Percentiles rank a stretch among this genome's conserved stretches.
These are phyloP conservation scores for Boletellus ananiceps DNA, from an alignment of 768 basidiomycete species.

Conservation along the genomic window DNA sequence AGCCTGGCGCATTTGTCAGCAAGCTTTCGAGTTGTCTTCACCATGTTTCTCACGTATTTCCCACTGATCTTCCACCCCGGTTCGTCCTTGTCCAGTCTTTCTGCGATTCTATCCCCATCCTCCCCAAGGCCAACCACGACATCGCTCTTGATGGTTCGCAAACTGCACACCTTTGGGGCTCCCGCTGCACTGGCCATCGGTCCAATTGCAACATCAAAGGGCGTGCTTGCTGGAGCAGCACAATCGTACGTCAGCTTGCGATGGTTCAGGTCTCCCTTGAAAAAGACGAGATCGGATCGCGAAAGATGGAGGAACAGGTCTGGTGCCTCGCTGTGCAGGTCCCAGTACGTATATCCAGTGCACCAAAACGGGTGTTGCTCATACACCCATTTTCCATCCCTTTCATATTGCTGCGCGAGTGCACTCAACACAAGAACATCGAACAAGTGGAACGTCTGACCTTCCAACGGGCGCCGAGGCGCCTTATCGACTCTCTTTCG, in stretches of 20 bases:
- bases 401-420: slow-evolving; percentile 71
- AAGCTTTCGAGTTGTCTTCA: background rate
- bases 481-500: slow-evolving; percentile 75
- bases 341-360: slow-evolving; percentile 95
- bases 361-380: slow-evolving; percentile 95
- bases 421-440: slow-evolving; percentile 1
- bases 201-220: slow-evolving; percentile 88
- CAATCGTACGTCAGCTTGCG: slow-evolving; percentile 88
- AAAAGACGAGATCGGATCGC: slow-evolving; percentile 83
- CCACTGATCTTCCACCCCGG: slow-evolving; percentile 97
- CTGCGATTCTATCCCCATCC: slow-evolving; percentile 64
- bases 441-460: slow-evolving; percentile 30
- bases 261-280: slow-evolving; percentile 95
- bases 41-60: slow-evolving; percentile 71
- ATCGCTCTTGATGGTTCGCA: slow-evolving; percentile 93
- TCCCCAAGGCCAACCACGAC: slow-evolving; percentile 84
- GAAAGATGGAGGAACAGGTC: slow-evolving; percentile 91
- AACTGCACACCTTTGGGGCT: slow-evolving; percentile 78
- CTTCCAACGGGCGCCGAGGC: slow-evolving; percentile 88
- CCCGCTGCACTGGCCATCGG: slow-evolving; percentile 87
- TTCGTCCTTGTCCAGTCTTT: slow-evolving; percentile 77
- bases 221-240: slow-evolving; percentile 79
- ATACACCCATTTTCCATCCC: slow-evolving; percentile 89
- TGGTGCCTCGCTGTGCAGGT: slow-evolving; percentile 75
- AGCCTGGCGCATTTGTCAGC: slow-evolving; percentile 46